Evolutionary conservation across 2,329 filamentous ascomycete species (phyloP), one percentile per base, ranked within the genome.

Genomic region (Pestalotiopsis sp.): DNA sequence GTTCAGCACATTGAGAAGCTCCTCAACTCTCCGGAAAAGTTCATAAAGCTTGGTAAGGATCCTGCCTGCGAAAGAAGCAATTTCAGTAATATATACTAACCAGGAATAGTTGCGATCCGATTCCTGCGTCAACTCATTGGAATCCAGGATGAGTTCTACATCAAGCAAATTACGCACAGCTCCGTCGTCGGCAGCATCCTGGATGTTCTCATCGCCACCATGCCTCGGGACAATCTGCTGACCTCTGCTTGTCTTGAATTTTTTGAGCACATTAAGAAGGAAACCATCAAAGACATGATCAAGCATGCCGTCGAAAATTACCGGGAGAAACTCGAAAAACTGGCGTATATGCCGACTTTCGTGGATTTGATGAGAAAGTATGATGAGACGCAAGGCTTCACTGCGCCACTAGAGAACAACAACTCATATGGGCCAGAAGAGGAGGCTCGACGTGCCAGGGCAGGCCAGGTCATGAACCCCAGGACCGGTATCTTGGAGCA

Each of bases 201-300:
- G 14, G 90, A 96, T 73, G 91, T 98, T 49, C 87, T 98, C 41
- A 88, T 92, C 67, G 89, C 93, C 72, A 96, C 94, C 0, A 92
- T 98, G 88, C 93, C 95, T 1, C 90, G 94, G 57, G 95, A 99
- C 79, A 98, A 98, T 74, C 86, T 99, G 3, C 86, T 98, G 39
- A 97, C 96, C 79, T 98, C 95, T 0, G 95, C 95, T 9, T 97
- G 94, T 74, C 86, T 98, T 11, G 96, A 99, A 76, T 88, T 99
- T 58, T 98, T 99, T 72, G 94, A 97, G 75, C 94, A 92, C 76
- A 93, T 98, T 75, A 94, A 91, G 78, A 90, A 91, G 77, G 93
- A 97, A 75, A 90, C 90, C 67, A 87, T 95, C 75, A 97, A 94
- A 78, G 90, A 92, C 14, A 84, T 98, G 61, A 90, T 97, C 68